Conservation (phyloP, 2,329 filamentous ascomycete species). For the Ciborinia camelliae region DNA sequence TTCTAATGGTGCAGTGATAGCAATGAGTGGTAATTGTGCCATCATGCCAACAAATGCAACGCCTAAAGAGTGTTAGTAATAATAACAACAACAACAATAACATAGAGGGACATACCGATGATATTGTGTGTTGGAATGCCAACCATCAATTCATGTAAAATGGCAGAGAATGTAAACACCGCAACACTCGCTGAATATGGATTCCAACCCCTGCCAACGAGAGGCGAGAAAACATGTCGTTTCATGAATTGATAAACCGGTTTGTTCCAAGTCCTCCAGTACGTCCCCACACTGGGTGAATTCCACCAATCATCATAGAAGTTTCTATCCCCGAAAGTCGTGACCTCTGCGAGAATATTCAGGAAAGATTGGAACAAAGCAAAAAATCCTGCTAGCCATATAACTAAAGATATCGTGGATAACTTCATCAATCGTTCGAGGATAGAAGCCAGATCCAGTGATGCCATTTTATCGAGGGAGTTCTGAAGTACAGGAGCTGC, state of each 20-base stretch:
- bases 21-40: constrained; percentile 84
- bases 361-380: constrained; percentile 90
- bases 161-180: constrained; percentile 84
- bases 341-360: constrained; percentile 86
- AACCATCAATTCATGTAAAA: constrained; percentile 89
- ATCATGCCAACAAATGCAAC: constrained; percentile 95
- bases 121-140: constrained; percentile 93
- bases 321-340: constrained; percentile 84
- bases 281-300: constrained; percentile 74
- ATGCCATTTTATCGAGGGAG: constrained; percentile 81
- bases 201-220: constrained; percentile 80
- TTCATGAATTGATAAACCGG: constrained; percentile 97
- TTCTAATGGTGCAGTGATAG: constrained; percentile 73
- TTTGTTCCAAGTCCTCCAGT: constrained; percentile 98
- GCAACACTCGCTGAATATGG: constrained; percentile 66
- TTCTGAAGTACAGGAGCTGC: constrained; percentile 86
- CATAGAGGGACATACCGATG: constrained; percentile 57
- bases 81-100: background rate
- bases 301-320: constrained; percentile 99
- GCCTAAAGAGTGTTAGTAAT: constrained; percentile 47
- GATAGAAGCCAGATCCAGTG: constrained; percentile 76
- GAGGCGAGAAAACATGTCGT: constrained; percentile 84
- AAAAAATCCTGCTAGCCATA: constrained; percentile 98
- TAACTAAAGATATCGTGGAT: constrained; percentile 89
- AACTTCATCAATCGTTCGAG: constrained; percentile 90